Evolutionary conservation across 805 yeast species (phyloP).

Genomic region (Vanderwaltozyma verrucispora): DNA sequence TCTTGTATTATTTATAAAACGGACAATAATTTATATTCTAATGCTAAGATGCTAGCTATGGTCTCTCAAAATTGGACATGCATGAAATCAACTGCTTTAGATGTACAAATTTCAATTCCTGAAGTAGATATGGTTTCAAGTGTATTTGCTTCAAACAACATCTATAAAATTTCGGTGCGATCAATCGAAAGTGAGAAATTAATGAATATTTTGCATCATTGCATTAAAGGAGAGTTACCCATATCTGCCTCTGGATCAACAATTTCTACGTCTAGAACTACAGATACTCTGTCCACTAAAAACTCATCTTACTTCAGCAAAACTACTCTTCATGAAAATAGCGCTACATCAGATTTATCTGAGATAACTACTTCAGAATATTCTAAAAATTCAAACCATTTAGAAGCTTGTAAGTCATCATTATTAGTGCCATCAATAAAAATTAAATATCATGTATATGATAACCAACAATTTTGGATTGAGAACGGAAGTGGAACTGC

Average conservation of each 20-base stretch:
- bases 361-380: not conserved
- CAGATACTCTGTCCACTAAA: constrained; percentile 18
- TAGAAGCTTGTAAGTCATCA: constrained; percentile 3
- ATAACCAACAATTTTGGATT: constrained; percentile 16
- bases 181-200: constrained; percentile 14
- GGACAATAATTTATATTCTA: constrained; percentile 2
- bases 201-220: constrained; percentile 13
- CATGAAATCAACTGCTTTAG: constrained; percentile 23
- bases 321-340: constrained; percentile 6
- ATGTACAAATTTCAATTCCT: constrained; percentile 21
- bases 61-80: constrained; percentile 16
- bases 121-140: constrained; percentile 6
- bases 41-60: constrained; percentile 10
- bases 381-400: not conserved
- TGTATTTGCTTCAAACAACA: constrained; percentile 3
- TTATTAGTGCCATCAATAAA: constrained; percentile 17
- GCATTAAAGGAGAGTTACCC: constrained; percentile 12
- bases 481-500: constrained; percentile 9
- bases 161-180: constrained; percentile 16
- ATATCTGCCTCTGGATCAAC: not conserved
- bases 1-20: constrained; percentile 7
- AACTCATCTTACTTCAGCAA: constrained; percentile 15
- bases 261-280: constrained; percentile 18
- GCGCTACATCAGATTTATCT: constrained; percentile 4
- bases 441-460: constrained; percentile 15